Base-by-base conservation (phyloP, 768 basidiomycete genomes). In the Cantharellus cinnabarinus region DNA sequence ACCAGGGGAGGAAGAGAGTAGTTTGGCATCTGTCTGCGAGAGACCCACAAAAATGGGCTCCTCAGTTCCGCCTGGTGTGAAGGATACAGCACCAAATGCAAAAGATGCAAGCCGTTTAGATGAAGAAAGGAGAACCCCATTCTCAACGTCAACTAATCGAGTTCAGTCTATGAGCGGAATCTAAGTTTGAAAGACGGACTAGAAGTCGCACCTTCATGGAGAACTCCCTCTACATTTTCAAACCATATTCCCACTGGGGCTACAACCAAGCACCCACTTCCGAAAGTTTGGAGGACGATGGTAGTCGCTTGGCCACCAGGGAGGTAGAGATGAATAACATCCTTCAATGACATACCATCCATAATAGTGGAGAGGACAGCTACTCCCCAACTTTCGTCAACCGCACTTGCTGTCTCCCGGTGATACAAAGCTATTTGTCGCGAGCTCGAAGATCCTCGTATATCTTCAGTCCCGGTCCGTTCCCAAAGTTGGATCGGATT, bases 1-100 rank as follows among this genome's bases (percentile, higher is more conserved):
- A 20, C 50, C 67, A 64, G 35, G 65, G 38, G 65, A 68, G 4
- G 77, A 72, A 65, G 79, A 78, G 0, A 94, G 70, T 29, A 29
- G 20, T 29, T 29, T 29, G 66, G 83, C 87, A 0, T 83, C 82
- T 1, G 76, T 74, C 20, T 73, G 69, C 2, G 82, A 74, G 1
- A 86, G 76, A 0, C 86, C 89, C 59, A 90, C 66, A 63, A 80
- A 77, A 0, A 82, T 59, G 10, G 61, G 15, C 56, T 60, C 48
- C 58, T 61, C 58, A 14, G 39, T 34, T 2, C 53, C n/a, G 54
- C 60, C 56, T 41, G 58, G 41, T 54, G 10, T 10, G 7, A 54
- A 7, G 52, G 52, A 10, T 7, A 7, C 35, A 37, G 35, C 38
- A 54, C 38, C 35, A 37, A 54, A 54, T 10, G 14, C 14, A 54